Conservation (phyloP, 345 rosid genomes). For the Citrus trifoliata region DNA sequence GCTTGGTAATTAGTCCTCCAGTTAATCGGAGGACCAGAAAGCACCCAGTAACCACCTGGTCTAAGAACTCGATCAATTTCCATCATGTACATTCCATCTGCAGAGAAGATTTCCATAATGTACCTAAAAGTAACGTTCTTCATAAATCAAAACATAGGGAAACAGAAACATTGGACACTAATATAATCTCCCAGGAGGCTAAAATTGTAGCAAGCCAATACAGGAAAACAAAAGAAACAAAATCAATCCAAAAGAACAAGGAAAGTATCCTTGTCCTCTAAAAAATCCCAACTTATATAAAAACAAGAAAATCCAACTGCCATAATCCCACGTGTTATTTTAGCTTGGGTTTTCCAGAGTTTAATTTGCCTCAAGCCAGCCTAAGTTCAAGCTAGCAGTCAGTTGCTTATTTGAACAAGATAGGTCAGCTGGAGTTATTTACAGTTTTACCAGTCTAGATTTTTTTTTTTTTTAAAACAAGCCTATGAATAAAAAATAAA, state of each 20-base stretch:
- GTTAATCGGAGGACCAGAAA: conserved; percentile 65
- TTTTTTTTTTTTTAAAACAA: not conserved
- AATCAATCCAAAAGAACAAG: not conserved
- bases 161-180: not conserved
- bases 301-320: not conserved
- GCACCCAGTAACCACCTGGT: conserved; percentile 73
- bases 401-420: not conserved
- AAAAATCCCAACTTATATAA: not conserved
- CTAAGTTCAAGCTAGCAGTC: not conserved
- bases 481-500: not conserved
- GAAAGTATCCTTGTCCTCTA: too few species aligned
- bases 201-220: not conserved
- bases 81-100: conserved; percentile 66
- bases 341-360: not conserved
- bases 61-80: conserved; percentile 72
- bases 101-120: conserved; percentile 7
- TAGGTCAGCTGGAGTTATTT: not conserved
- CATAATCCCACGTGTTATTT: not conserved
- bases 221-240: not conserved
- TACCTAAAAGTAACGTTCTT: not conserved
- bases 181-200: not conserved
- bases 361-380: not conserved
- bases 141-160: not conserved
- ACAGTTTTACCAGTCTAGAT: not conserved
- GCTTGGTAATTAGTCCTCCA: conserved; percentile 48